A percentile compares a stretch with the other conserved stretches of the same genome.
Conservation (phyloP, 2,329 filamentous ascomycete species). For the Eutypa lata region DNA sequence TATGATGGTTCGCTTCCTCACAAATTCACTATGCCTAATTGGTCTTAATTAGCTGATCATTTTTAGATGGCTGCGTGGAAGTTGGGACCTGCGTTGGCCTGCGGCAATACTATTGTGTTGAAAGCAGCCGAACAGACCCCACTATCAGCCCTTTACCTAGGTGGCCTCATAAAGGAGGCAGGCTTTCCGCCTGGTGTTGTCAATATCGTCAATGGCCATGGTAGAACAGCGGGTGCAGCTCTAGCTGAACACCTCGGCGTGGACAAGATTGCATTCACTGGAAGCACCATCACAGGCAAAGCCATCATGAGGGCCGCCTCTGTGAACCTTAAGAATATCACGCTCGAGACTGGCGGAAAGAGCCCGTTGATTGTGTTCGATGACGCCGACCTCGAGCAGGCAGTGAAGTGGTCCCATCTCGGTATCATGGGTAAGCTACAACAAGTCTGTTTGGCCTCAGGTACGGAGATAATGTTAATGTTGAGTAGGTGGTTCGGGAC, state of each 20-base stretch:
- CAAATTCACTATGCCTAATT: not conserved
- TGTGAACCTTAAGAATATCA: constrained; percentile 63
- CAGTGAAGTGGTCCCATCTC: constrained; percentile 56
- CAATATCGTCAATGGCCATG: constrained; percentile 72
- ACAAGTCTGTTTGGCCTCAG: not conserved
- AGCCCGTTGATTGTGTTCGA: constrained; percentile 62
- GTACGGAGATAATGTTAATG: not conserved
- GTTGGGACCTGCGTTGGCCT: constrained; percentile 67
- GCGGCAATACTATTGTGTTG: constrained; percentile 61
- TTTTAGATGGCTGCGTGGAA: constrained; percentile 70
- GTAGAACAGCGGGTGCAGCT: constrained; percentile 64
- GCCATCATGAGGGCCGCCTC: constrained; percentile 74
- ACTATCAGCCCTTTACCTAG: constrained; percentile 63
- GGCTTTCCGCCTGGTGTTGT: constrained; percentile 77
- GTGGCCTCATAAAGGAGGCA: constrained; percentile 64
- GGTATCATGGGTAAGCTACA: constrained; percentile 52
- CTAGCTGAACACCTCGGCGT: constrained; percentile 66
- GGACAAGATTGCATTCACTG: constrained; percentile 78
- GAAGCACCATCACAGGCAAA: constrained; percentile 68
- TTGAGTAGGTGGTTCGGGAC: constrained; percentile 40
- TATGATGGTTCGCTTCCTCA: constrained; percentile 38
- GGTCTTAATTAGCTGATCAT: not conserved
- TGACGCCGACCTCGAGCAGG: constrained; percentile 64
- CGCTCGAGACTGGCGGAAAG: constrained; percentile 66
- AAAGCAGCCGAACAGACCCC: constrained; percentile 69